Evolutionary conservation across 768 basidiomycete species (phyloP), one percentile per base, ranked within the genome.

Genomic region (Multifurca ochricompacta): DNA sequence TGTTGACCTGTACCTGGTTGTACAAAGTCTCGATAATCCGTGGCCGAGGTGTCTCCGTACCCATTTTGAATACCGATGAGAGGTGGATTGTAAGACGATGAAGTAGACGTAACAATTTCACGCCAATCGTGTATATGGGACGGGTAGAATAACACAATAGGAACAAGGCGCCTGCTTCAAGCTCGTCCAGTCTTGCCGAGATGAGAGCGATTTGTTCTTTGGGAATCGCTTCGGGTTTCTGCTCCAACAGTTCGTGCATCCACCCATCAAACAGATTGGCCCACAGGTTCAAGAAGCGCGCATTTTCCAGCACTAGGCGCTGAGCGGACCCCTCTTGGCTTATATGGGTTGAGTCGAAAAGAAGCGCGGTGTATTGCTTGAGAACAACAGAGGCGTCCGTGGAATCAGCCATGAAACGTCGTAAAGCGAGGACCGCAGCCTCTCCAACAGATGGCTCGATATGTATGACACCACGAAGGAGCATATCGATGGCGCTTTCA

Each of bases 401-500:
- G 0, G 76, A 70, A 50, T 90, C 81, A 5, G 74, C 71, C 74
- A 86, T 83, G 59, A 92, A 81, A 21, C 92, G 78, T 54, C 79
- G 81, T 59, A 95, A 65, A 11, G 90, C 83, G 3, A 73, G 71
- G 27, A 72, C 74, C 0, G 93, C 85, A 14, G 78, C 79, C n/a
- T 85, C 82, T 34, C 77, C 78, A 1, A 95, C 73, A 2, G 70
- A 62, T 1, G 89, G 87, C 59, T 96, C 91, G 28, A 92, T 81
- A 60, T 95, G 93, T 23, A 90, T 75, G n/a, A 90, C 78, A 2
- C 87, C 88, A 31, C 82, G 79, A 42, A 93, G 73, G 23, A 94
- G 77, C 74, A 91, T 82, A 59, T 91, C 85, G 47, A 91, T 74
- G 0, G 82, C 79, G 39, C 85, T 83, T 10, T 74, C 65, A 44